Evolutionary conservation across 2,329 filamentous ascomycete genomes (phyloP).

Genomic region (Colletotrichum noveboracense): DNA sequence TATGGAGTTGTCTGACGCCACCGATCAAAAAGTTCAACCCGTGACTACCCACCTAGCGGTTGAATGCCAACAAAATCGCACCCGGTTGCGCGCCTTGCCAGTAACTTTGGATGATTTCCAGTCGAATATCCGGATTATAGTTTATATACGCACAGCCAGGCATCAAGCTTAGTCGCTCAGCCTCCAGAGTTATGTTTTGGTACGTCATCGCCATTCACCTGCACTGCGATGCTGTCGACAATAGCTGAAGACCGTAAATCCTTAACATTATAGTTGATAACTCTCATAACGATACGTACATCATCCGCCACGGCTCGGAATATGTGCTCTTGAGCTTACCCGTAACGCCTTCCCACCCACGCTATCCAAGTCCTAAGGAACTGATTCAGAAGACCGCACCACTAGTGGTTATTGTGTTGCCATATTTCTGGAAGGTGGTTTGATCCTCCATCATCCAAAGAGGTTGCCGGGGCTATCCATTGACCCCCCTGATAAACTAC

Average conservation of each 20-base stretch:
- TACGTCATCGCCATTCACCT: background rate
- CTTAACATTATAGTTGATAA: slow-evolving; percentile 20
- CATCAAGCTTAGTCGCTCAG: background rate
- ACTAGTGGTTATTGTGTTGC: background rate
- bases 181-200: background rate
- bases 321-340: background rate
- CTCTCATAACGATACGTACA: slow-evolving; percentile 23
- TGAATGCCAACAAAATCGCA: background rate
- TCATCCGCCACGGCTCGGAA: background rate
- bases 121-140: background rate
- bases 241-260: slow-evolving; percentile 6
- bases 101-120: background rate
- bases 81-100: background rate
- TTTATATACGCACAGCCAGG: background rate
- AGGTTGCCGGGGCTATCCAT: background rate
- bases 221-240: background rate
- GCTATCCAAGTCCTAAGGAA: background rate
- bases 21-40: background rate
- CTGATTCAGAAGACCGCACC: background rate
- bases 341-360: background rate
- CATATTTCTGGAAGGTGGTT: background rate
- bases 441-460: background rate
- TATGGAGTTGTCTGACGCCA: background rate
- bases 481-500: background rate
- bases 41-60: background rate